phyloP scores from a whole-genome alignment of 768 basidiomycete genomes.

The Amanita phalloides region DNA sequence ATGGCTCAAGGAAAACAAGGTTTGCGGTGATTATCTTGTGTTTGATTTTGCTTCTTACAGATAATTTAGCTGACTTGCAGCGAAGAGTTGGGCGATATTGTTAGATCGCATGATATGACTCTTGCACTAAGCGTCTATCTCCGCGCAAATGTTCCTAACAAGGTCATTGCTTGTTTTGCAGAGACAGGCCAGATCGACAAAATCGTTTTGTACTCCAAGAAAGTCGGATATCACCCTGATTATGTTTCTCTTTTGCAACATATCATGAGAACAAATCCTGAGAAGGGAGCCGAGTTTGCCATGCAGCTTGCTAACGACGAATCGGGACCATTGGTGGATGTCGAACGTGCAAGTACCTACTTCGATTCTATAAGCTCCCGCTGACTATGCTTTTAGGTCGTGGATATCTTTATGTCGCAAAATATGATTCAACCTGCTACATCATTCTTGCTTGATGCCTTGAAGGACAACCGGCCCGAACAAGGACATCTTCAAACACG shows the following conservation, averaged over 20 bases:
- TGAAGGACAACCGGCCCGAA: conserved; percentile 98
- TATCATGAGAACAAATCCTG: conserved; percentile 91
- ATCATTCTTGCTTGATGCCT: conserved; percentile 91
- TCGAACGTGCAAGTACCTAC: conserved; percentile 57
- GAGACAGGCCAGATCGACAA: conserved; percentile 98
- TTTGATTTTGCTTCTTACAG: background rate
- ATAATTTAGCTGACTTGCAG: conserved; percentile 82
- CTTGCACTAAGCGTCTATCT: conserved; percentile 96
- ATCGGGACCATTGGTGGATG: conserved; percentile 80
- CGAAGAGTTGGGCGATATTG: conserved; percentile 96
- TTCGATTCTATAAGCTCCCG: background rate
- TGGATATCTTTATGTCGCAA: conserved; percentile 99
- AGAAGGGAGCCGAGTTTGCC: conserved; percentile 99
- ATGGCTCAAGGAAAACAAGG: conserved; percentile 99
- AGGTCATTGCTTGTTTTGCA: conserved; percentile 98
- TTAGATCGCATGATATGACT: conserved; percentile 91
- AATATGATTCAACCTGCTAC: conserved; percentile 99
- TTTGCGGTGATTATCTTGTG: conserved; percentile 14
- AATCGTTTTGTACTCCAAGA: conserved; percentile 95
- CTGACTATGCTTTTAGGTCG: conserved; percentile 40
- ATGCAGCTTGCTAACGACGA: conserved; percentile 90
- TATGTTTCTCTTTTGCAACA: conserved; percentile 90
- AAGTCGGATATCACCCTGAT: conserved; percentile 89
- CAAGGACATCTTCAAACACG: conserved; percentile 94
- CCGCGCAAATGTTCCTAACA: conserved; percentile 95